Conservation (phyloP, 495 filamentous ascomycete species). For the Pseudomonodictys pantanalensis region DNA sequence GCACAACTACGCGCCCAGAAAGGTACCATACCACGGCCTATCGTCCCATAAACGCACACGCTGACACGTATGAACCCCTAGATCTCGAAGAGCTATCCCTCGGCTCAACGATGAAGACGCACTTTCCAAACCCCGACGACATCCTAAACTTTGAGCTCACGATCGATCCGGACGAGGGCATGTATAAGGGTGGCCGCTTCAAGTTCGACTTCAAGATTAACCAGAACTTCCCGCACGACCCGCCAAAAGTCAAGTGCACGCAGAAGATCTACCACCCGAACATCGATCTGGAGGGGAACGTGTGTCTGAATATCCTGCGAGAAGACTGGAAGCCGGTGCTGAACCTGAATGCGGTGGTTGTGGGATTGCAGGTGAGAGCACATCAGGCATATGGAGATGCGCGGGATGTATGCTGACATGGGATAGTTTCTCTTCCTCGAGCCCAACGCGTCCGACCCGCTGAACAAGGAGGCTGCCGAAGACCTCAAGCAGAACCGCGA, state of each 20-base stretch:
- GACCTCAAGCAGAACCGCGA: constrained; percentile 82
- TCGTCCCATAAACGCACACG: not conserved
- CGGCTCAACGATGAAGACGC: constrained; percentile 84
- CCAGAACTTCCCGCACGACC: constrained; percentile 94
- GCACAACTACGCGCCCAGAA: constrained; percentile 95
- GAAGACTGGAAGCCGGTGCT: constrained; percentile 99
- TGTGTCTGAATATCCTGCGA: constrained; percentile 92
- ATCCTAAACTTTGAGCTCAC: constrained; percentile 93
- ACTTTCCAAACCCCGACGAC: constrained; percentile 92
- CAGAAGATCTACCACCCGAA: constrained; percentile 99
- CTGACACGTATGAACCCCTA: constrained; percentile 39
- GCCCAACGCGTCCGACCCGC: constrained; percentile 91
- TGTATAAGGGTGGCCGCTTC: constrained; percentile 91
- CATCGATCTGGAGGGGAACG: constrained; percentile 96
- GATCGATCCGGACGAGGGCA: constrained; percentile 95
- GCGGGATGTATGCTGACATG: constrained; percentile 7
- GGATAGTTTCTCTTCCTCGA: constrained; percentile 91
- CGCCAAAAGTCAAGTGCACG: constrained; percentile 94
- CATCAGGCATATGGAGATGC: not conserved
- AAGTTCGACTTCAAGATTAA: constrained; percentile 88
- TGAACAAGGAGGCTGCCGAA: constrained; percentile 96
- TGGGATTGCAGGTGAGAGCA: constrained; percentile 74
- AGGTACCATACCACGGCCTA: constrained; percentile 54
- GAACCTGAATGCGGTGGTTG: constrained; percentile 94
- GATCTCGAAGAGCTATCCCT: constrained; percentile 91